phyloP scores from a whole-genome alignment of 768 basidiomycete species.

The Suillus hirtellus region DNA sequence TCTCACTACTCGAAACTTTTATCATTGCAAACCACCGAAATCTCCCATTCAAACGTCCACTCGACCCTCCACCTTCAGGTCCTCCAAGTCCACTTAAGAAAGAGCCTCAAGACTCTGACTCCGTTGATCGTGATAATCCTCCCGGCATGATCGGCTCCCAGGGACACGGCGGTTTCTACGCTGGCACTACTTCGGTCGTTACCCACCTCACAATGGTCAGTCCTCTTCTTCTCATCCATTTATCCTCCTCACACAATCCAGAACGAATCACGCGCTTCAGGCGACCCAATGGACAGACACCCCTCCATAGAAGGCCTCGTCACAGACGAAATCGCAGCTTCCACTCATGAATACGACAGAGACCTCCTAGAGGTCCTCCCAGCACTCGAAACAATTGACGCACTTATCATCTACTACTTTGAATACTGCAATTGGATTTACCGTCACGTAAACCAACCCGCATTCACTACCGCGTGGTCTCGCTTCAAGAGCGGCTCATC shows the following conservation, averaged over 20 bases:
- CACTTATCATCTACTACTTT: conserved; percentile 74
- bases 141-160: conserved; percentile 72
- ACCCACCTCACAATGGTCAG: conserved; percentile 65
- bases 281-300: conserved; percentile 49
- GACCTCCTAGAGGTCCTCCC: conserved; percentile 73
- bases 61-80: conserved; percentile 32
- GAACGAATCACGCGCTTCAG: conserved; percentile 47
- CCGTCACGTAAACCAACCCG: conserved; percentile 66
- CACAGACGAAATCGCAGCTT: conserved; percentile 41
- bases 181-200: conserved; percentile 76
- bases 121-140: conserved; percentile 44
- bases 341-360: conserved; percentile 62
- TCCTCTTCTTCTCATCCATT: conserved; percentile 16
- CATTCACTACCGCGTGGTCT: conserved; percentile 67
- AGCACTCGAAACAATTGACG: conserved; percentile 65
- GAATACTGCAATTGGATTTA: conserved; percentile 90
- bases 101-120: conserved; percentile 49
- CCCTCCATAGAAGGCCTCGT: conserved; percentile 46
- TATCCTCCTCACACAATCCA: conserved; percentile 26
- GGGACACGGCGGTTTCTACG: conserved; percentile 68
- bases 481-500: conserved; percentile 68
- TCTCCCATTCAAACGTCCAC: conserved; percentile 29
- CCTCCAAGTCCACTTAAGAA: conserved; percentile 49
- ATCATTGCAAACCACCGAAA: conserved; percentile 34
- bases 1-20: conserved; percentile 40